Evolutionary conservation across 306 rosid genomes (phyloP), one percentile per base, ranked within the genome.

Genomic region (Phaseolus lunatus): DNA sequence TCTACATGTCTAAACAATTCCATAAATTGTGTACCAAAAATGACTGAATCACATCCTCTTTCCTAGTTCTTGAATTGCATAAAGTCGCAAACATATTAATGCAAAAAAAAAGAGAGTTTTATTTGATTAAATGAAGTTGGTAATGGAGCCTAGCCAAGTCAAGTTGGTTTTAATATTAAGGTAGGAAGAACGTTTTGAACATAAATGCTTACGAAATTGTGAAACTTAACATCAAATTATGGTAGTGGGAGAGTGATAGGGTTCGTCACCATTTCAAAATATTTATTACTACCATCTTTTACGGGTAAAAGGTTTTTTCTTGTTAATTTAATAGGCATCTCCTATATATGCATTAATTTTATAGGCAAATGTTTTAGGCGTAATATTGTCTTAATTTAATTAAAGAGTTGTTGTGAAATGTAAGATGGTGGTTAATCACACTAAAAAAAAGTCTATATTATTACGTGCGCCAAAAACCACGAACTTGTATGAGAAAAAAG

Each of bases 121-220:
- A n/a, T 15, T 37, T n/a, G 5, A 49, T 23, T 47, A 9, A 75
- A 47, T 37, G 31, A 37, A 58, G 57, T 26, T 61, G 68, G 33
- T 29, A 45, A 67, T 61, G n/a, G 33, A 71, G 29, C n/a, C n/a
- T n/a, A n/a, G 41, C 20, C 11, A 19, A 56, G 72, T 81, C 77
- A 35, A 67, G 11, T 59, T 47, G 11, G 4, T 58, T 68, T 67
- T 78, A 68, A 67, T 44, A 52, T 9, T 24, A 27, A 2, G 31
- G 22, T 69, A 29, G 18, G 9, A 29, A 56, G 37, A 29, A 78
- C 48, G 59, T 67, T 54, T n/a, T 19, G 19, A 19, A 26, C 67
- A 26, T 5, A 39, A 37, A 23, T 39, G 56, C 67, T 20, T 31
- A 33, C 39, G 39, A 33, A 33, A 33, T 5, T 33, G 39, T 33